These are phyloP conservation scores for Ceratocystis ficicola DNA, from an alignment of 2,329 filamentous ascomycete genomes.

Conservation along the genomic window DNA sequence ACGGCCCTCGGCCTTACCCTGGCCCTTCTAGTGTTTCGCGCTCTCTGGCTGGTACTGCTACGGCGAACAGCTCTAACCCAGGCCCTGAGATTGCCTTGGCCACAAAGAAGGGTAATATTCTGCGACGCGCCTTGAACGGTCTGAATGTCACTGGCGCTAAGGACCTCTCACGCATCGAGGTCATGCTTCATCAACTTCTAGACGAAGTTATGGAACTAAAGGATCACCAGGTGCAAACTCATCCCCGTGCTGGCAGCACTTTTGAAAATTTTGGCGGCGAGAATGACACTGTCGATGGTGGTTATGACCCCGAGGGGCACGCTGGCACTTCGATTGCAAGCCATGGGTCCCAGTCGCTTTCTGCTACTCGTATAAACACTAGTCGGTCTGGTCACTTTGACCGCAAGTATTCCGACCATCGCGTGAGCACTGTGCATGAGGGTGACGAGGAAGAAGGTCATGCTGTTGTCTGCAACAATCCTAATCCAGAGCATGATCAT, in stretches of 20 bases:
- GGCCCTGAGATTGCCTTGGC: constrained; percentile 45
- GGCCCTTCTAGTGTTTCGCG: constrained; percentile 42
- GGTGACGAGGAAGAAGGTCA: constrained; percentile 57
- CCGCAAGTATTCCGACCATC: constrained; percentile 56
- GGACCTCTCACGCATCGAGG: constrained; percentile 78
- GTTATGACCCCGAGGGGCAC: constrained; percentile 49
- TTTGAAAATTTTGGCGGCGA: constrained; percentile 60
- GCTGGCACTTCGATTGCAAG: constrained; percentile 33
- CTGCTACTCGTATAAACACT: constrained; percentile 33
- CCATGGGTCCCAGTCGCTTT: constrained; percentile 32
- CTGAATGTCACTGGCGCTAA: constrained; percentile 77
- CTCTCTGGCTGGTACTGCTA: constrained; percentile 37
- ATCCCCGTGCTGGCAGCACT: constrained; percentile 46
- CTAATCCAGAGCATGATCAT: constrained; percentile 30
- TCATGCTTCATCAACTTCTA: constrained; percentile 83
- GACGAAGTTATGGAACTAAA: constrained; percentile 82
- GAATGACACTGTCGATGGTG: constrained; percentile 56
- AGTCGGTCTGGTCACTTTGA: constrained; percentile 62
- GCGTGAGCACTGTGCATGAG: constrained; percentile 82
- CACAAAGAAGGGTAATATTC: constrained; percentile 82
- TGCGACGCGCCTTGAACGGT: constrained; percentile 84
- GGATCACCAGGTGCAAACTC: constrained; percentile 35
- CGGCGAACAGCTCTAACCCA: constrained; percentile 20
- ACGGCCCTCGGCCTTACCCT: constrained; percentile 76
- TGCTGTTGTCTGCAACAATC: constrained; percentile 33